These are phyloP conservation scores for Dicorynia guianensis DNA, from an alignment of 306 rosid species.

Conservation along the genomic window DNA sequence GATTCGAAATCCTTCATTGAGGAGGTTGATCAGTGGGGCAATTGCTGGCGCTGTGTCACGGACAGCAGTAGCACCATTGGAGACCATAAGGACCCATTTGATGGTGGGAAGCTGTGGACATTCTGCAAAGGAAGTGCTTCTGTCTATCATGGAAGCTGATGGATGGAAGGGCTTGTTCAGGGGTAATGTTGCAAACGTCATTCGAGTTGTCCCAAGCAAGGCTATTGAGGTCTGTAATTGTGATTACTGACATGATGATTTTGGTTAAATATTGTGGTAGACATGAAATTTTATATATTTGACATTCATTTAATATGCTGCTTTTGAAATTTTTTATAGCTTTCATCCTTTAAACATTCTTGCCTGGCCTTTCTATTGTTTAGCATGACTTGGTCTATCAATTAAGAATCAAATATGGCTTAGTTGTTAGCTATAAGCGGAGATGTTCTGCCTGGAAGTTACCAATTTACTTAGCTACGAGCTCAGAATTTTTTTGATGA, in stretches of 20 bases:
- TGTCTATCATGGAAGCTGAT: conserved; percentile 57
- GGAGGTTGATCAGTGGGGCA: conserved; percentile 57
- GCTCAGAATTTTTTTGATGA: not conserved
- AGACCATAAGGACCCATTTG: conserved; percentile 70
- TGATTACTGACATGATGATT: conserved; percentile 1
- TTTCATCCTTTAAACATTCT: not conserved
- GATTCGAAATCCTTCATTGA: conserved; percentile 48
- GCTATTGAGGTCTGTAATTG: conserved; percentile 61
- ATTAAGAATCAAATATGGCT: not conserved
- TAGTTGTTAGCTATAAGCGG: not conserved
- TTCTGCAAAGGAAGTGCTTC: conserved; percentile 54
- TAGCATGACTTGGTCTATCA: not conserved
- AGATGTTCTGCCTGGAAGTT: not conserved
- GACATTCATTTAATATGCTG: not conserved
- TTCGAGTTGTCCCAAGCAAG: conserved; percentile 72
- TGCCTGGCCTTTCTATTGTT: too few species aligned
- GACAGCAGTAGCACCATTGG: conserved; percentile 64
- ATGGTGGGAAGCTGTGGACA: conserved; percentile 67
- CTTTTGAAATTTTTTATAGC: not conserved
- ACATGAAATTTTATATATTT: not conserved
- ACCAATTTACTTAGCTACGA: not conserved
- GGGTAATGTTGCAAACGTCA: conserved; percentile 64
- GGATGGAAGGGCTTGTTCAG: conserved; percentile 76
- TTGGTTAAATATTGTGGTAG: not conserved
- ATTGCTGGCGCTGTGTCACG: conserved; percentile 62